phyloP scores from a whole-genome alignment of 169 alveolate genomes.

The Perkinsus marinus region DNA sequence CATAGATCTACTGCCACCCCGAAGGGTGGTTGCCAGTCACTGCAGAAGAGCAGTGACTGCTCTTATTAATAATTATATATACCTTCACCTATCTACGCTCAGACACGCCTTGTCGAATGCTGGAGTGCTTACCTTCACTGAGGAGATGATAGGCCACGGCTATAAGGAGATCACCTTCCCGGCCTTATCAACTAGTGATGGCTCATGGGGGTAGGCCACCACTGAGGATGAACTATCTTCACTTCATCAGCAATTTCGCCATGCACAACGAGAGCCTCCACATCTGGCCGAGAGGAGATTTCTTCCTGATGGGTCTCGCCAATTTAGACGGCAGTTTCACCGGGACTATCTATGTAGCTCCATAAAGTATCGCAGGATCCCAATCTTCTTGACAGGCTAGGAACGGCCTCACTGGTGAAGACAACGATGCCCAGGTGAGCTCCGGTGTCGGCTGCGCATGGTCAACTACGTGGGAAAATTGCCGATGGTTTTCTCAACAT shows the following conservation, averaged over 20 bases:
- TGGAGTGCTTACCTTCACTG: neutral
- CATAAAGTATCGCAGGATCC: no score
- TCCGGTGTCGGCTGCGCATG: neutral
- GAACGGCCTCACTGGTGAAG: neutral
- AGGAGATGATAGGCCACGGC: constrained; percentile 3
- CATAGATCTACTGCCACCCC: no score
- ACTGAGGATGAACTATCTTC: no score
- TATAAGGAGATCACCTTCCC: neutral
- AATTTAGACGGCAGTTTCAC: constrained; percentile 1
- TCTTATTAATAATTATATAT: no score
- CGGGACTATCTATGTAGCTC: constrained; percentile 3
- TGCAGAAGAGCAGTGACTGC: no score
- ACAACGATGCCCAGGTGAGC: neutral
- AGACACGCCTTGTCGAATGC: neutral
- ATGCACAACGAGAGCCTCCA: neutral
- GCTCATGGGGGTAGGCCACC: neutral
- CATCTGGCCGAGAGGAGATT: neutral
- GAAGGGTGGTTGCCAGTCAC: no score
- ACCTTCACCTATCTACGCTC: no score
- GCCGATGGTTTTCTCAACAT: no score
- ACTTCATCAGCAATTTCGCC: neutral
- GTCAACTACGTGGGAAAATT: no score
- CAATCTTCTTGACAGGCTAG: neutral
- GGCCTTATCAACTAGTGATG: neutral
- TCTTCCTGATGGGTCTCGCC: neutral